Conservation (phyloP, 306 rosid genomes). For the Datisca glomerata region DNA sequence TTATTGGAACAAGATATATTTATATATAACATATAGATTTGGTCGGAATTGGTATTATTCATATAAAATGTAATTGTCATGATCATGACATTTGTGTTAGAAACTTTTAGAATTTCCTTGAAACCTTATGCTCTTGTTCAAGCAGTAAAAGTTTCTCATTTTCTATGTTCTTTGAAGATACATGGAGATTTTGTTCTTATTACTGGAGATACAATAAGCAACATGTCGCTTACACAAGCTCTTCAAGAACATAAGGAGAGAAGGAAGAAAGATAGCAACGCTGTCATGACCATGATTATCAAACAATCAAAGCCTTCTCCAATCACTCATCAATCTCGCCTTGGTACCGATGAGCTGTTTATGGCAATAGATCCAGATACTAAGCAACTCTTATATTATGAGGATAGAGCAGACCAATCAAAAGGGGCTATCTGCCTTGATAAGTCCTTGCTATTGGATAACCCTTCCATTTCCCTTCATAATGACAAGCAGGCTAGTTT, state of each 20-base stretch:
- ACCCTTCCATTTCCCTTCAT: slow-evolving; percentile 70
- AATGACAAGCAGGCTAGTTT: slow-evolving; percentile 74
- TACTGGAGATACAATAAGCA: slow-evolving; percentile 96
- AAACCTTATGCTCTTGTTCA: no score
- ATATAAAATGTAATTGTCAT: no score
- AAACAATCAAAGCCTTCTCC: slow-evolving; percentile 80
- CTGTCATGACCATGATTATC: slow-evolving; percentile 93
- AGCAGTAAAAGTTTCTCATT: slow-evolving; percentile 16
- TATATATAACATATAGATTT: no score
- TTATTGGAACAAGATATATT: no score
- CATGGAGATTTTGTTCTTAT: slow-evolving; percentile 92
- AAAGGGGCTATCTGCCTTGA: slow-evolving; percentile 63
- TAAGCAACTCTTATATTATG: slow-evolving; percentile 81
- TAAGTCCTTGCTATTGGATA: slow-evolving; percentile 56
- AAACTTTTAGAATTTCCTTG: no score
- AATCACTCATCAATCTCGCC: slow-evolving; percentile 76
- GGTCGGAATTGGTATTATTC: no score
- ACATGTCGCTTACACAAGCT: slow-evolving; percentile 88
- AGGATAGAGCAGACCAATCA: slow-evolving; percentile 64
- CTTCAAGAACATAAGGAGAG: slow-evolving; percentile 88
- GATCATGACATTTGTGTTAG: no score
- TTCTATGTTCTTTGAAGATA: slow-evolving; percentile 49
- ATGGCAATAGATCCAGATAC: slow-evolving; percentile 83
- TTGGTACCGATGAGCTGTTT: slow-evolving; percentile 90
- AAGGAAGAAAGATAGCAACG: slow-evolving; percentile 80